These are phyloP conservation scores for Diplogelasinospora grovesii DNA, from an alignment of 495 filamentous ascomycete genomes.

Conservation along the genomic window DNA sequence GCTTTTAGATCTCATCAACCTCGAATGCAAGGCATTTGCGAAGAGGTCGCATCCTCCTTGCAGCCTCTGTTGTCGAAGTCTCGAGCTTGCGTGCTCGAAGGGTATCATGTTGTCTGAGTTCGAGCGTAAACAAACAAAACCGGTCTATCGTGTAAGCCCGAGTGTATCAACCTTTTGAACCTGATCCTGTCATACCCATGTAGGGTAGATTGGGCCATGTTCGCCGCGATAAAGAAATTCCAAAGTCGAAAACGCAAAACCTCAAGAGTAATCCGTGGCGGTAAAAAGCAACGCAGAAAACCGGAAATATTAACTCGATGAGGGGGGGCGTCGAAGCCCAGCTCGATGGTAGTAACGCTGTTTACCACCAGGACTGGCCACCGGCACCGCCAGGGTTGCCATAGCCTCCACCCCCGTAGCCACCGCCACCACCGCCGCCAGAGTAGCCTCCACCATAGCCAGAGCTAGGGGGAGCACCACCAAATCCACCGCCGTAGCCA, in stretches of 20 bases:
- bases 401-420: constrained; percentile 35
- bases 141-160: constrained; percentile 30
- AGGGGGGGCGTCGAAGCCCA: too few relatives aligned
- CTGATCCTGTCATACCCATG: constrained; percentile 18
- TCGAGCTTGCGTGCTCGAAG: constrained; percentile 30
- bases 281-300: constrained; percentile 10
- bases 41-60: constrained; percentile 17
- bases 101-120: constrained; percentile 34
- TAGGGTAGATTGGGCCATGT: constrained; percentile 23
- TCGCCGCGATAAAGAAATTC: constrained; percentile 25
- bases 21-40: constrained; percentile 21
- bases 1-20: constrained; percentile 26
- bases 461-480: constrained; percentile 33
- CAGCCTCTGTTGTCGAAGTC: constrained; percentile 21
- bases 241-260: constrained; percentile 15
- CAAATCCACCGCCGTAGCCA: constrained; percentile 62
- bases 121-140: constrained; percentile 19
- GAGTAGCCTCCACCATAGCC: constrained; percentile 35
- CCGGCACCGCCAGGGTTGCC: constrained; percentile 81
- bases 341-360: too few relatives aligned
- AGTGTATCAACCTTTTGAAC: constrained; percentile 16
- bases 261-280: constrained; percentile 11
- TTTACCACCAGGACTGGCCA: constrained; percentile 91
- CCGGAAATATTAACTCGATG: too few relatives aligned
- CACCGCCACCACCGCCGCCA: constrained; percentile 41